A percentile compares a stretch with the other conserved stretches of the same genome.
phyloP scores from a whole-genome alignment of 257 asterid genomes.

The Gardenia jasminoides region DNA sequence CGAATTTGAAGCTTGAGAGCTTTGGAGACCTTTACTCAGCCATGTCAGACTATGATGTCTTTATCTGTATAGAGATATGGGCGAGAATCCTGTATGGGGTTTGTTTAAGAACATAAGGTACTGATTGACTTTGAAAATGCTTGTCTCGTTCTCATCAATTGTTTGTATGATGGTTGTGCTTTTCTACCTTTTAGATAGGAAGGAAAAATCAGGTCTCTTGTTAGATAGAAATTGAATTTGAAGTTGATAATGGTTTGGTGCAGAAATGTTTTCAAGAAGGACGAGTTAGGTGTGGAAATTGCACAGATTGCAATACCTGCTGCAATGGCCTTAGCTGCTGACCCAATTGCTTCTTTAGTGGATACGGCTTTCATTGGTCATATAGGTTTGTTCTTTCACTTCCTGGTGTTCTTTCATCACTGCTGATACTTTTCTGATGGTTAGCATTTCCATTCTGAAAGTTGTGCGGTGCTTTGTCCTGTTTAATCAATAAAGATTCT shows the following conservation, averaged over 20 bases:
- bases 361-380: constrained; percentile 64
- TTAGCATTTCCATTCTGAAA: neutral
- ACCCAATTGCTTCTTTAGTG: constrained; percentile 54
- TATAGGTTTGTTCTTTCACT: constrained; percentile 33
- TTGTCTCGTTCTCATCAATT: neutral
- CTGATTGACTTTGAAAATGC: neutral
- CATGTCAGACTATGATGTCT: constrained; percentile 14
- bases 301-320: constrained; percentile 52
- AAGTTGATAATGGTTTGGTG: neutral
- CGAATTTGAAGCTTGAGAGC: neutral
- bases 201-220: neutral
- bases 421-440: neutral
- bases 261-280: constrained; percentile 49
- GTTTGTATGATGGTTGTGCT: neutral
- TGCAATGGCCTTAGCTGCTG: constrained; percentile 60
- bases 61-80: constrained; percentile 20
- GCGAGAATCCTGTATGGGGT: constrained; percentile 35
- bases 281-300: constrained; percentile 46
- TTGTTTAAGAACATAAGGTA: constrained; percentile 40
- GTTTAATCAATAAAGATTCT: no score
- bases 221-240: neutral
- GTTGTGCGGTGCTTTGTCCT: neutral
- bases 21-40: neutral
- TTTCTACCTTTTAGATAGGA: neutral
- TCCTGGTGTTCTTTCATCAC: neutral